phyloP scores from a whole-genome alignment of 768 basidiomycete genomes.

The Hericium rajendrae region DNA sequence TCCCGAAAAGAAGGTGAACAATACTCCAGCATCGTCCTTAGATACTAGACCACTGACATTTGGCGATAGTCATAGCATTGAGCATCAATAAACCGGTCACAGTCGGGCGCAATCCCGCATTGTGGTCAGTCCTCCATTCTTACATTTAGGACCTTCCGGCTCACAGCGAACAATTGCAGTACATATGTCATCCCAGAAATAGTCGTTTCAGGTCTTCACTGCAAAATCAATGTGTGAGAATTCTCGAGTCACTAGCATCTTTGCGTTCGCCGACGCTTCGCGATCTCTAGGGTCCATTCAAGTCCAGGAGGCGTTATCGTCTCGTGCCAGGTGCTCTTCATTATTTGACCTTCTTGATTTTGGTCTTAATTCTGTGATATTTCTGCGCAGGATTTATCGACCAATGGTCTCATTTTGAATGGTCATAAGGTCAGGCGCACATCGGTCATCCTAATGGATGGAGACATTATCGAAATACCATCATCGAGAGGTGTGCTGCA shows the following conservation, averaged over 20 bases:
- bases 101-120: constrained; percentile 63
- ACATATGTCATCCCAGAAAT: constrained; percentile 57
- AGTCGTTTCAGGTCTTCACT: constrained; percentile 62
- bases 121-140: constrained; percentile 36
- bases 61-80: constrained; percentile 44
- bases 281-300: constrained; percentile 45
- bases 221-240: constrained; percentile 69
- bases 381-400: constrained; percentile 53
- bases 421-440: constrained; percentile 57
- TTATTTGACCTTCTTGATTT: background rate
- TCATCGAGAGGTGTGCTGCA: constrained; percentile 44
- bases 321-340: constrained; percentile 46
- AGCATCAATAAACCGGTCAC: constrained; percentile 52
- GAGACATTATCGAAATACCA: constrained; percentile 61
- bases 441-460: constrained; percentile 67
- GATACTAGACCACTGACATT: background rate
- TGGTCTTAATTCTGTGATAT: background rate
- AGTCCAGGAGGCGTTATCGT: constrained; percentile 65
- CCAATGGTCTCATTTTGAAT: constrained; percentile 68
- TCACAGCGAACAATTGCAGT: constrained; percentile 13
- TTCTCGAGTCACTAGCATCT: constrained; percentile 1
- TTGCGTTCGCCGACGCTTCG: background rate
- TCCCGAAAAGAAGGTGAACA: constrained; percentile 57
- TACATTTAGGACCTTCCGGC: background rate
- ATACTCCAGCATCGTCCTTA: background rate